These are phyloP conservation scores for Ampelomyces quisqualis DNA, from an alignment of 2,329 filamentous ascomycete genomes.

Conservation along the genomic window DNA sequence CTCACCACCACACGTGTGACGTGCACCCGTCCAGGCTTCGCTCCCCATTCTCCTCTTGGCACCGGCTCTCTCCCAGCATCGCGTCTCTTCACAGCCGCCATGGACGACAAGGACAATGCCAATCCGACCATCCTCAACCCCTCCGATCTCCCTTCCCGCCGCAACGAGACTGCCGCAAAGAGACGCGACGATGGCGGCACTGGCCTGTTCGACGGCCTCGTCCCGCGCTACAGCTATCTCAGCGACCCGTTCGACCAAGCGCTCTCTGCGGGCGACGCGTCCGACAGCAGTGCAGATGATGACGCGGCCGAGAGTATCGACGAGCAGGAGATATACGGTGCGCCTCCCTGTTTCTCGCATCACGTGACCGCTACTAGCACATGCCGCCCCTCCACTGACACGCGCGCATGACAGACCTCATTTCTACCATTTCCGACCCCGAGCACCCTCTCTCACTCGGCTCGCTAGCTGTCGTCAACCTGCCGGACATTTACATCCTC, in stretches of 20 bases:
- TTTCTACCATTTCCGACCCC: conserved; percentile 91
- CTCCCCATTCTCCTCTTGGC: too few relatives aligned
- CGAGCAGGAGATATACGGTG: conserved; percentile 94
- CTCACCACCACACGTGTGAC: too few relatives aligned
- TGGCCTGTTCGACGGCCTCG: conserved; percentile 57
- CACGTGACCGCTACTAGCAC: conserved; percentile 8
- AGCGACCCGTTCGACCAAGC: conserved; percentile 52
- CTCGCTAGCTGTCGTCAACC: conserved; percentile 89
- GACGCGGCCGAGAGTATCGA: conserved; percentile 80
- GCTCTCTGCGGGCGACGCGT: conserved; percentile 42
- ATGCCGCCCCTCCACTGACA: conserved; percentile 1
- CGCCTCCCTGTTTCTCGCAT: conserved; percentile 10
- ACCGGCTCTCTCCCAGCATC: background rate
- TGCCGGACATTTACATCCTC: conserved; percentile 85
- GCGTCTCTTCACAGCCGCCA: conserved; percentile 17
- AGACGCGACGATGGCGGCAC: conserved; percentile 51
- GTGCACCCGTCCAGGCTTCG: too few relatives aligned
- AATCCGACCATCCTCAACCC: conserved; percentile 91
- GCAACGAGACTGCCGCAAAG: conserved; percentile 48
- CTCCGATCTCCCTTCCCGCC: conserved; percentile 82
- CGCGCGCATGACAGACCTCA: conserved; percentile 65
- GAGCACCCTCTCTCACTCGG: conserved; percentile 94
- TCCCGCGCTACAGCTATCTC: conserved; percentile 52
- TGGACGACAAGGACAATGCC: conserved; percentile 65
- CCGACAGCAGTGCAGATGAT: conserved; percentile 63